Evolutionary conservation across 129 eudicot genomes (phyloP).

Genomic region (Artemisia tridentata): DNA sequence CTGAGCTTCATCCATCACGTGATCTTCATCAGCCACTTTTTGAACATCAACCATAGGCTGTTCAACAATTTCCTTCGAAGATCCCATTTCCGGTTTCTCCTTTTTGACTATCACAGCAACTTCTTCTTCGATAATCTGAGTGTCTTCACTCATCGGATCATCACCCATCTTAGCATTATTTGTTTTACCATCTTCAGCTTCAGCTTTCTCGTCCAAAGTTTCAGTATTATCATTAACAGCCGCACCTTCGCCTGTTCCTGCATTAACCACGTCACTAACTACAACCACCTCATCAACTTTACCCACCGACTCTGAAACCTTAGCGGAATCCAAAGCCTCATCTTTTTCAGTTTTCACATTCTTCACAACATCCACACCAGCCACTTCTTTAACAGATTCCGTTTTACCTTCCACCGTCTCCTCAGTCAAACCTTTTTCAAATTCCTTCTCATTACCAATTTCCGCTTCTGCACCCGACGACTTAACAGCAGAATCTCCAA

Average conservation of each 20-base stretch:
- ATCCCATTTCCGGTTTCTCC: conserved; percentile 14
- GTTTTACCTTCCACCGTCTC: conserved; percentile 18
- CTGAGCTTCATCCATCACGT: conserved; percentile 16
- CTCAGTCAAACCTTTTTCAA: conserved; percentile 15
- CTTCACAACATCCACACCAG: conserved; percentile 16
- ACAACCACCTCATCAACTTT: conserved; percentile 24
- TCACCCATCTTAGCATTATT: conserved; percentile 10
- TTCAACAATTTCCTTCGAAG: conserved; percentile 23
- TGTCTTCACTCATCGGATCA: conserved; percentile 13
- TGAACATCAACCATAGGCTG: conserved; percentile 14
- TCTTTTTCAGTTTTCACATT: conserved; percentile 26
- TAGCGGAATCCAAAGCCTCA: conserved; percentile 23
- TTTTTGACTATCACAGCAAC: background rate
- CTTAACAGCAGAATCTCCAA: background rate
- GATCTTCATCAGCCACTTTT: conserved; percentile 23
- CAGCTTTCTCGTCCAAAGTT: conserved; percentile 22
- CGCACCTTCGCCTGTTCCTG: conserved; percentile 1
- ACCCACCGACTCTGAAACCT: conserved; percentile 13
- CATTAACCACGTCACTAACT: conserved; percentile 17
- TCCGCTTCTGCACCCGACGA: background rate
- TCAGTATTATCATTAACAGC: conserved; percentile 12
- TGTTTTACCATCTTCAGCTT: conserved; percentile 18
- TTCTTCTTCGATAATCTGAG: conserved; percentile 19
- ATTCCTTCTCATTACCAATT: background rate
- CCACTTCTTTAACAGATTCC: conserved; percentile 26